phyloP scores from a whole-genome alignment of 192 early-diverging fungal genomes.

The Linnemannia schmuckeri region DNA sequence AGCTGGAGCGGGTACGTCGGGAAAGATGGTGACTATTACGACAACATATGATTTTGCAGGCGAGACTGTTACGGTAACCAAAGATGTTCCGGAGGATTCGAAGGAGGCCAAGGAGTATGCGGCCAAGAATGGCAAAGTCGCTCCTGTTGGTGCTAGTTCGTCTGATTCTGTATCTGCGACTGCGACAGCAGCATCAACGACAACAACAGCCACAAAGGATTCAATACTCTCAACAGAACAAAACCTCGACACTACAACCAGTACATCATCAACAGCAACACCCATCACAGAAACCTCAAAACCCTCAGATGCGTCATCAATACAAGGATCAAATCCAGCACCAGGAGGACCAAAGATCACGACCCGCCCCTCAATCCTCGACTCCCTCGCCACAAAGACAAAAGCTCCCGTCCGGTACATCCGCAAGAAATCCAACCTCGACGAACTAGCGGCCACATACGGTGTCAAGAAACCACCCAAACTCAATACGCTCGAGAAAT shows the following conservation, averaged over 20 bases:
- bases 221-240: conserved; percentile 11
- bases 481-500: conserved; percentile 78
- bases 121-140: conserved; percentile 18
- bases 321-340: background rate
- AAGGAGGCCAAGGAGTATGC: conserved; percentile 50
- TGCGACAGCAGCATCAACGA: background rate
- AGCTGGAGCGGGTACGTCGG: background rate
- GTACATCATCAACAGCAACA: background rate
- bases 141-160: background rate
- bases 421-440: conserved; percentile 50
- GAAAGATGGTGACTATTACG: conserved; percentile 53
- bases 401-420: conserved; percentile 33
- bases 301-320: conserved; percentile 6
- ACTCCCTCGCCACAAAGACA: conserved; percentile 11
- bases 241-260: background rate
- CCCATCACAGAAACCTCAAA: background rate
- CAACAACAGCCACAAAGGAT: conserved; percentile 7
- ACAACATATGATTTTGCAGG: conserved; percentile 56
- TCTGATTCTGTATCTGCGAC: background rate
- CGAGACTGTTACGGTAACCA: conserved; percentile 52
- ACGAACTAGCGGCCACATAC: conserved; percentile 44
- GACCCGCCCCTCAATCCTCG: conserved; percentile 33
- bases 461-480: conserved; percentile 68
- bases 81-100: conserved; percentile 54
- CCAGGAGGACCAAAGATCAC: conserved; percentile 10